These are phyloP conservation scores for Eudorina sp. DNA, from an alignment of 139 green algal species.

Conservation along the genomic window DNA sequence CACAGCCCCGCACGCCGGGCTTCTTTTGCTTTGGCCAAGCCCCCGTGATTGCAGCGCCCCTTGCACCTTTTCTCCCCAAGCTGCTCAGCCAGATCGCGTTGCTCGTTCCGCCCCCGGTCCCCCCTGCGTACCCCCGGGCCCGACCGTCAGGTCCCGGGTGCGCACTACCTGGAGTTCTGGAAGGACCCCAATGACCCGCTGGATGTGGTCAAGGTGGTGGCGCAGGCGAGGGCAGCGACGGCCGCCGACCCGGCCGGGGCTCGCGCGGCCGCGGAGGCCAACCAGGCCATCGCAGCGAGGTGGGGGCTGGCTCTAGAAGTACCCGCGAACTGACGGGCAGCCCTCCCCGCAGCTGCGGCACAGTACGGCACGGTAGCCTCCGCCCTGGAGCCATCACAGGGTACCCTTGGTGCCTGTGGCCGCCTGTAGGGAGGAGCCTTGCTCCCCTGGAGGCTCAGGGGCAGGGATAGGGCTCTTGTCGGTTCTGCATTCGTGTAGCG, in stretches of 20 bases:
- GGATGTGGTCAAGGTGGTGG: constrained; percentile 7
- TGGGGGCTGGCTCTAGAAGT: not conserved
- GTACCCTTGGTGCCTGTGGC: no score
- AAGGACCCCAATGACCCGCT: not conserved
- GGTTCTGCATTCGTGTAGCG: no score
- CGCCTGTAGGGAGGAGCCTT: no score
- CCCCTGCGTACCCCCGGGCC: not conserved
- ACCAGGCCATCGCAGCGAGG: constrained; percentile 27
- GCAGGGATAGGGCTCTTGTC: no score
- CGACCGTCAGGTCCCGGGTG: not conserved
- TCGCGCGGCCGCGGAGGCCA: not conserved
- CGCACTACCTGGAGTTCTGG: constrained; percentile 34
- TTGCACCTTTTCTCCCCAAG: not conserved
- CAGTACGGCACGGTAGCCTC: no score
- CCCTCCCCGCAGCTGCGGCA: no score
- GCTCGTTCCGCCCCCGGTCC: not conserved
- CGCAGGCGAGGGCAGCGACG: not conserved
- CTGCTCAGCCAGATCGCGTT: not conserved
- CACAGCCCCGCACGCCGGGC: no score
- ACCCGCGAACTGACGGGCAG: not conserved
- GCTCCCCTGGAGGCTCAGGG: no score
- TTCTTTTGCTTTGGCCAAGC: no score
- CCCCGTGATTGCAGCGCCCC: no score
- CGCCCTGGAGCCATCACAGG: no score
- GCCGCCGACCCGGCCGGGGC: not conserved